Conservation (phyloP, 1,284 basidiomycete genomes). For the Malassezia furfur region DNA sequence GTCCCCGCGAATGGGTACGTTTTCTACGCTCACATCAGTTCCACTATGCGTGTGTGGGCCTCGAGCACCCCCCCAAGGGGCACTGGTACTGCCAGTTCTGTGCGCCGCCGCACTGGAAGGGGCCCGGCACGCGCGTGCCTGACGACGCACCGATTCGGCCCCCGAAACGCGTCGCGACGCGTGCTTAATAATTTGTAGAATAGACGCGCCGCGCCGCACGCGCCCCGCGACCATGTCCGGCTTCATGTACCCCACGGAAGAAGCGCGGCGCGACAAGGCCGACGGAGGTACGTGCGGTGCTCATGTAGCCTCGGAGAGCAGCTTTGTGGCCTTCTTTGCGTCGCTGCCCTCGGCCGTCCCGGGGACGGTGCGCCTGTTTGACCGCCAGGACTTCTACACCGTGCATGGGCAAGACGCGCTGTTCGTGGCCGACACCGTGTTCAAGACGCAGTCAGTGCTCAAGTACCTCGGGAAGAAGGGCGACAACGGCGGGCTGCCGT, state of each 20-base stretch:
- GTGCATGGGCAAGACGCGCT: slow-evolving; percentile 80
- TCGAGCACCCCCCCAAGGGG: slow-evolving; percentile 25
- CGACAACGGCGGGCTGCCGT: slow-evolving; percentile 26
- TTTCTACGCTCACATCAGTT: slow-evolving; percentile 19
- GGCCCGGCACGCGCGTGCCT: slow-evolving; percentile 26
- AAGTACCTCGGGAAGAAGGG: slow-evolving; percentile 34
- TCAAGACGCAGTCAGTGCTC: slow-evolving; percentile 46
- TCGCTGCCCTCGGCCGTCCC: slow-evolving; percentile 23
- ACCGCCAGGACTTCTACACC: slow-evolving; percentile 67
- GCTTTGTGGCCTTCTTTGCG: slow-evolving; percentile 36
- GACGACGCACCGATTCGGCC: slow-evolving; percentile 13
- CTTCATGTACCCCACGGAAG: slow-evolving; percentile 37
- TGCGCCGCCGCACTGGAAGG: slow-evolving; percentile 32
- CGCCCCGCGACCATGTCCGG: slow-evolving; percentile 30
- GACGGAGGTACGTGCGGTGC: slow-evolving; percentile 22
- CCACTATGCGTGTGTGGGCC: slow-evolving; percentile 41
- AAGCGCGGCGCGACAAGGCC: slow-evolving; percentile 28
- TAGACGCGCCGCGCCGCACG: background rate
- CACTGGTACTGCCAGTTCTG: slow-evolving; percentile 48
- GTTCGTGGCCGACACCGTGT: slow-evolving; percentile 71
- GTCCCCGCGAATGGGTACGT: slow-evolving; percentile 50
- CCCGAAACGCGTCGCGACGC: slow-evolving; percentile 1
- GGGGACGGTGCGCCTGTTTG: slow-evolving; percentile 43
- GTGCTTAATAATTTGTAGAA: background rate
- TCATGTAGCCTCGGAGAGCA: slow-evolving; percentile 30